These are phyloP conservation scores for Lasiosphaeriaceae sp. DNA, from an alignment of 495 filamentous ascomycete genomes.

Conservation along the genomic window DNA sequence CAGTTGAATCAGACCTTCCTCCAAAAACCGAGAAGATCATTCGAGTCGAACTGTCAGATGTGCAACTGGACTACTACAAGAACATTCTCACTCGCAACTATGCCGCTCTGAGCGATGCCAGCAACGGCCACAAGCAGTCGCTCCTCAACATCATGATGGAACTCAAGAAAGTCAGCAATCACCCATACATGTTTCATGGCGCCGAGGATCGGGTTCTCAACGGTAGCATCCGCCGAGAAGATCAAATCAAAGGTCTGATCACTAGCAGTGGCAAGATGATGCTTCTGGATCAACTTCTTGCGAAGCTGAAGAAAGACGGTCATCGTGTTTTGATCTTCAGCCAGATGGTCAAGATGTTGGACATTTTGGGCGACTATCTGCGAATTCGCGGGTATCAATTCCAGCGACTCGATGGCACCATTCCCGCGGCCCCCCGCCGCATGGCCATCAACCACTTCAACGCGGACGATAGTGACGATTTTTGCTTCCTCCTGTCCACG, in stretches of 20 bases:
- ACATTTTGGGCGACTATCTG: conserved; percentile 91
- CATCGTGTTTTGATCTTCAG: conserved; percentile 98
- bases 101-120: conserved; percentile 84
- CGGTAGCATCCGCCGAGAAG: conserved; percentile 73
- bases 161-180: conserved; percentile 96
- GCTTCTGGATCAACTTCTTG: conserved; percentile 87
- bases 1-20: conserved; percentile 90
- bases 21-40: conserved; percentile 99
- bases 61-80: conserved; percentile 97
- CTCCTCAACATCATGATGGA: conserved; percentile 99
- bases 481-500: conserved; percentile 93
- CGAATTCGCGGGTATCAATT: conserved; percentile 84
- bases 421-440: conserved; percentile 75
- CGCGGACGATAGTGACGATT: conserved; percentile 86
- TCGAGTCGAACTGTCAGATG: conserved; percentile 89
- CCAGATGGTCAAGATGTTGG: conserved; percentile 99
- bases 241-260: conserved; percentile 83
- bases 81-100: conserved; percentile 98
- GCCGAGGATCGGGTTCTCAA: conserved; percentile 83
- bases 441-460: conserved; percentile 98
- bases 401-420: conserved; percentile 92
- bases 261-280: conserved; percentile 99
- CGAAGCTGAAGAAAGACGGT: conserved; percentile 83
- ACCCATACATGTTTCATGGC: conserved; percentile 94
- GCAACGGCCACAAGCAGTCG: conserved; percentile 84